Conservation (phyloP, 2,329 filamentous ascomycete species). For the Aureobasidium sp. region DNA sequence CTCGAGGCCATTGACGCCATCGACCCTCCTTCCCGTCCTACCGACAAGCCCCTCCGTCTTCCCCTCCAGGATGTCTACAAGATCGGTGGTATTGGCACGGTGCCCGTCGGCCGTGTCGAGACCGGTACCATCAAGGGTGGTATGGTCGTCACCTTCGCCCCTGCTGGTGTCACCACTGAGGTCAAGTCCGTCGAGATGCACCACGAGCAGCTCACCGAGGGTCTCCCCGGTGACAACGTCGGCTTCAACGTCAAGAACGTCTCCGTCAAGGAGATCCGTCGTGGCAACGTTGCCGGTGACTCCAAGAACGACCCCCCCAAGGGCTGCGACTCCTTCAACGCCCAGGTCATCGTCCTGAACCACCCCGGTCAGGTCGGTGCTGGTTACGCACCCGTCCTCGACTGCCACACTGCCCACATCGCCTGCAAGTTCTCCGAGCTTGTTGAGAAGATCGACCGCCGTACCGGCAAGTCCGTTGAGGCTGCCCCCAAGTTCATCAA, state of each 20-base stretch:
- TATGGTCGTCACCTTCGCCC: constrained; percentile 97
- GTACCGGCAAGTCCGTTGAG: constrained; percentile 97
- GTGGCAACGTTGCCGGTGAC: constrained; percentile 99
- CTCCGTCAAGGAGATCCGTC: constrained; percentile 99
- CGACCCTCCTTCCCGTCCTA: constrained; percentile 82
- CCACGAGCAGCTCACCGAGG: constrained; percentile 96
- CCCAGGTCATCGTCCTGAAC: constrained; percentile 99
- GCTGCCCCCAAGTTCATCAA: constrained; percentile 98
- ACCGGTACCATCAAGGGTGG: constrained; percentile 87
- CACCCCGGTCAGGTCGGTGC: constrained; percentile 99
- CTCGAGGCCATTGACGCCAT: constrained; percentile 98
- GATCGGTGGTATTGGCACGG: constrained; percentile 99
- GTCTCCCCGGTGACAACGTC: constrained; percentile 98
- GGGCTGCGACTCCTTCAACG: constrained; percentile 90
- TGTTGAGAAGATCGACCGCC: constrained; percentile 99
- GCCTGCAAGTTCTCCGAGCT: constrained; percentile 99
- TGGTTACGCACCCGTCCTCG: constrained; percentile 97
- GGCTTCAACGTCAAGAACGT: constrained; percentile 99
- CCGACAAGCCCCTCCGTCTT: constrained; percentile 99
- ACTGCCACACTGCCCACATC: constrained; percentile 99
- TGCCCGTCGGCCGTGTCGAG: constrained; percentile 99
- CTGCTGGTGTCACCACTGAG: constrained; percentile 99
- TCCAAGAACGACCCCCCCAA: constrained; percentile 98
- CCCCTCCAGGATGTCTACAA: constrained; percentile 99
- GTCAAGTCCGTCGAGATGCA: constrained; percentile 99